phyloP scores from a whole-genome alignment of 1,284 basidiomycete genomes.

The Phaffia rhodozyma region DNA sequence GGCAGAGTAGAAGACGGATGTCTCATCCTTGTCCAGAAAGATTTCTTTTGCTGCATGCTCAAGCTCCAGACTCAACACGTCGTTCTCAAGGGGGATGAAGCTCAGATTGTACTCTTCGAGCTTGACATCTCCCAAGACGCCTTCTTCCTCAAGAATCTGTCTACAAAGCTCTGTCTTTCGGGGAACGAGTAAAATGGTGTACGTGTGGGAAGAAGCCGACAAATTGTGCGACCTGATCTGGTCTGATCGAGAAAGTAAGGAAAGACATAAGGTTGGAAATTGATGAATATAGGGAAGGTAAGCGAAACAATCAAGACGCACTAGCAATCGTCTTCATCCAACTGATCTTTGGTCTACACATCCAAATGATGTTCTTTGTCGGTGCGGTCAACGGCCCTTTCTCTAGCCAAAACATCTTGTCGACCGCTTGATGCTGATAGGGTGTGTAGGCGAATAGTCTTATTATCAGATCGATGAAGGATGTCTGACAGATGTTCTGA shows the following conservation, averaged over 20 bases:
- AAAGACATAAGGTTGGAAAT: background rate
- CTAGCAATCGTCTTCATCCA: conserved; percentile 84
- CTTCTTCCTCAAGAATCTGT: conserved; percentile 75
- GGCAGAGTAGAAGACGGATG: conserved; percentile 73
- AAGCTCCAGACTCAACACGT: conserved; percentile 66
- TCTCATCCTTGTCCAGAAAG: conserved; percentile 88
- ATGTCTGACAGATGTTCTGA: background rate
- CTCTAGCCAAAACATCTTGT: conserved; percentile 99
- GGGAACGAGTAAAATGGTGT: conserved; percentile 82
- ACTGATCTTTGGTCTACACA: conserved; percentile 76
- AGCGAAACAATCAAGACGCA: conserved; percentile 34
- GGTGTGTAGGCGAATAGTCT: background rate
- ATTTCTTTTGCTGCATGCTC: conserved; percentile 72
- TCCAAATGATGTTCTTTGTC: conserved; percentile 83
- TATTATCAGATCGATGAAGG: background rate
- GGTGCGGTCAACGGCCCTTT: conserved; percentile 62
- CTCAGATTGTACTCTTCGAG: conserved; percentile 80
- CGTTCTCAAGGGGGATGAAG: conserved; percentile 82
- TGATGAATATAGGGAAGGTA: background rate
- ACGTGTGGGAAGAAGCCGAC: conserved; percentile 49
- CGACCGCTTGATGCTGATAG: conserved; percentile 83
- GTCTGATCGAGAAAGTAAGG: conserved; percentile 41
- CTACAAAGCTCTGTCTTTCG: conserved; percentile 73
- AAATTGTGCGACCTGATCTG: conserved; percentile 68
- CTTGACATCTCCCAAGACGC: conserved; percentile 76